Base-by-base conservation (phyloP, 306 rosid genomes). In the Trifolium pratense region DNA sequence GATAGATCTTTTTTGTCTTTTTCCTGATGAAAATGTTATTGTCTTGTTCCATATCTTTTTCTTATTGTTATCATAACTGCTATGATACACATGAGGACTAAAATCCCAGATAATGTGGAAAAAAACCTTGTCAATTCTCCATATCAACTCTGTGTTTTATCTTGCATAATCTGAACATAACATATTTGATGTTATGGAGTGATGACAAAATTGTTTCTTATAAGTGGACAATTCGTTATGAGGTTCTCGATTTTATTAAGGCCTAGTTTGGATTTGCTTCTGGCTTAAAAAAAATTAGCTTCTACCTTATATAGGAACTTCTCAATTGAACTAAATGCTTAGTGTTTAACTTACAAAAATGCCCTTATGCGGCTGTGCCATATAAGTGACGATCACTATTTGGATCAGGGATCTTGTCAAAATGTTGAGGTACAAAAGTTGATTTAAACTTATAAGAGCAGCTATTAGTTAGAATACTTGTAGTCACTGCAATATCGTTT, bases 391-490 rank as follows among this genome's bases (percentile, higher is more conserved):
- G 7, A 16, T 51, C 57, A 51, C 57, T 51, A 16, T 51, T 51
- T 51, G n/a, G 1, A 49, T 51, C 17, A 51, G 23, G 66, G 43
- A 60, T 36, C 14, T 59, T n/a, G 18, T 16, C 39, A 32, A 31
- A 32, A 15, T 7, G 13, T 15, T 60, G 66, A n/a, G 42, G 21
- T 60, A 7, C 43, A 60, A 31, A 60, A 60, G 66, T 32, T n/a
- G 43, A 60, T 60, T 60, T 16, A 16, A 31, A 60, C 21, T 60
- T 60, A 32, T n/a, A 36, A 60, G 31, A 59, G 66, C n/a, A 32
- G 23, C 66, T 60, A 60, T 60, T 32, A n/a, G 13, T n/a, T 32
- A 60, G 66, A 60, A 60, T n/a, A 32, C 31, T 60, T 60, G 15
- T 25, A 57, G 63, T 15, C 39, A 13, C 39, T 60, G 43, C 43